Evolutionary conservation across 2,329 filamentous ascomycete genomes (phyloP).

Genomic region (Arthroderma uncinatum): DNA sequence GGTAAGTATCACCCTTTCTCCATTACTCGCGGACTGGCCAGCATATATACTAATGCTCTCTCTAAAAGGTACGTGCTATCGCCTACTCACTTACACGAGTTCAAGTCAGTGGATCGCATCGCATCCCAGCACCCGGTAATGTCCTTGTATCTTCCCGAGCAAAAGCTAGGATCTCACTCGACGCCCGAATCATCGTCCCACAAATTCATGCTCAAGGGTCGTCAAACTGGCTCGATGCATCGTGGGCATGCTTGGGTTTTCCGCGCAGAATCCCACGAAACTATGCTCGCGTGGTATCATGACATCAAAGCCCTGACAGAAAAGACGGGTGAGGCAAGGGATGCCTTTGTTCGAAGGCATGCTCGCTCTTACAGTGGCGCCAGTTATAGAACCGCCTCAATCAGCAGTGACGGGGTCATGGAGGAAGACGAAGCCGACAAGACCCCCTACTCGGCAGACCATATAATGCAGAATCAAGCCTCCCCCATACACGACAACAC

Average conservation of each 20-base stretch:
- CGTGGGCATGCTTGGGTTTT: constrained; percentile 62
- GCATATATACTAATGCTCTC: not conserved
- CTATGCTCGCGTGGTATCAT: constrained; percentile 94
- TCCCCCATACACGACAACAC: constrained; percentile 28
- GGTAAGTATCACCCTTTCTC: constrained; percentile 46
- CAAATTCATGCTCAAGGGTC: constrained; percentile 96
- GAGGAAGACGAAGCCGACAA: constrained; percentile 62
- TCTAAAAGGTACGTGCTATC: constrained; percentile 82
- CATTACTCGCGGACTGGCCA: not conserved
- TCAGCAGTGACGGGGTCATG: constrained; percentile 64
- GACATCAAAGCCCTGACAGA: constrained; percentile 86
- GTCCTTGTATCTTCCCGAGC: constrained; percentile 89
- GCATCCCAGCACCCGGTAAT: constrained; percentile 76
- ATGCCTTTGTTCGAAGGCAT: constrained; percentile 74
- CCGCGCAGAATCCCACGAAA: constrained; percentile 64
- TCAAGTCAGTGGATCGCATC: constrained; percentile 92
- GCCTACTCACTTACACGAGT: constrained; percentile 93
- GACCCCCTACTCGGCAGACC: constrained; percentile 53
- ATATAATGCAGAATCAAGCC: constrained; percentile 26
- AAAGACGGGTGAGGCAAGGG: constrained; percentile 76
- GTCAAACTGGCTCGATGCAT: constrained; percentile 86
- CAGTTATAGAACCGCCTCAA: constrained; percentile 46
- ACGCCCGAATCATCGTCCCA: constrained; percentile 72
- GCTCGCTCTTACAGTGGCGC: constrained; percentile 63
- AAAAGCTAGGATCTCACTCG: constrained; percentile 89